These are phyloP conservation scores for Excoecaria cochinchinensis DNA, from an alignment of 345 rosid genomes.

Conservation along the genomic window DNA sequence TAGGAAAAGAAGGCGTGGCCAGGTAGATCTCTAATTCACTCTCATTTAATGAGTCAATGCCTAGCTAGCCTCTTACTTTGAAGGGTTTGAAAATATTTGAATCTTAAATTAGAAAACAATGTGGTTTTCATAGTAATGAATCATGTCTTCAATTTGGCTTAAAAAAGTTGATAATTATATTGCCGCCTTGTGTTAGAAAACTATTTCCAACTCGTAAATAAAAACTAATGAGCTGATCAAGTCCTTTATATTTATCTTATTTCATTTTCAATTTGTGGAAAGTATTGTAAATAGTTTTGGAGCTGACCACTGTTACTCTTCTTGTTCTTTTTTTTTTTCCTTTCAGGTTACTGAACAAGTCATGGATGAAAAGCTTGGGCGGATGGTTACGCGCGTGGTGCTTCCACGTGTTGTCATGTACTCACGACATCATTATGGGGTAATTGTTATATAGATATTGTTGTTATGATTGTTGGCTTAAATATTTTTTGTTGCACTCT, in stretches of 20 bases:
- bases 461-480: neutral
- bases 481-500: neutral
- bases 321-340: neutral
- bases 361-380: constrained; percentile 92
- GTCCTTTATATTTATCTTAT: neutral
- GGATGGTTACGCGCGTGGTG: constrained; percentile 89
- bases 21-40: constrained; percentile 44
- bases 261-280: neutral
- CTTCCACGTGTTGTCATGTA: constrained; percentile 98
- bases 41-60: neutral
- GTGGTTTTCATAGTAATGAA: neutral
- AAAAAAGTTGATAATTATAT: neutral
- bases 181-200: neutral
- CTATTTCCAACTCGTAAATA: neutral
- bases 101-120: neutral
- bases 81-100: neutral
- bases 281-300: neutral
- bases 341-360: constrained; percentile 75
- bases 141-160: neutral
- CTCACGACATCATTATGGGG: constrained; percentile 96
- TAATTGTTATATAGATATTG: constrained; percentile 19
- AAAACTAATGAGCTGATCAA: neutral
- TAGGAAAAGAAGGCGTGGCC: constrained; percentile 88
- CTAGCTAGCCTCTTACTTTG: neutral
- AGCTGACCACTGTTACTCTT: neutral